A percentile compares a stretch with the other conserved stretches of the same genome.
Evolutionary conservation across 2,329 filamentous ascomycete species (phyloP).

Genomic region (Trichoderma koningii): DNA sequence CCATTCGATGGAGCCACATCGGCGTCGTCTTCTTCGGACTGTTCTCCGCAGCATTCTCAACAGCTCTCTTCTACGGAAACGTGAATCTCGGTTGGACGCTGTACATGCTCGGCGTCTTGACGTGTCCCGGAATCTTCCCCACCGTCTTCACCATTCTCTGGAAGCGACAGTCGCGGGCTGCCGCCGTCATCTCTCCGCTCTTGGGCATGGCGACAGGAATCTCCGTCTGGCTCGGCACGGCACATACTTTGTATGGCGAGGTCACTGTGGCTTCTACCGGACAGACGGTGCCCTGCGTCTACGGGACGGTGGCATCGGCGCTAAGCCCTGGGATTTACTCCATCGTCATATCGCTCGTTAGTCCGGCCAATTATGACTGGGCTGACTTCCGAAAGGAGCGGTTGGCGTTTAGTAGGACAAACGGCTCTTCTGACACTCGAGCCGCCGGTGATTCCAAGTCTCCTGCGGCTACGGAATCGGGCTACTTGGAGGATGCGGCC

Average conservation of each 20-base stretch:
- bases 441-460: slow-evolving; percentile 27
- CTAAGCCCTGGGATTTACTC: slow-evolving; percentile 48
- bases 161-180: slow-evolving; percentile 51
- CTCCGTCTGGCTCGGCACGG: slow-evolving; percentile 54
- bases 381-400: slow-evolving; percentile 45
- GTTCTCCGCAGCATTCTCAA: slow-evolving; percentile 54
- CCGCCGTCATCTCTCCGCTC: slow-evolving; percentile 53
- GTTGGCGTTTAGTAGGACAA: slow-evolving; percentile 40
- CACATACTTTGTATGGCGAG: slow-evolving; percentile 49
- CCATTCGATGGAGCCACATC: slow-evolving; percentile 55
- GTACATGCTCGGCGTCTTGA: slow-evolving; percentile 57
- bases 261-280: slow-evolving; percentile 53
- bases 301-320: slow-evolving; percentile 53
- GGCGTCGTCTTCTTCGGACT: slow-evolving; percentile 55
- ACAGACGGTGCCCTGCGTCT: slow-evolving; percentile 52
- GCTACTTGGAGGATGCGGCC: slow-evolving; percentile 38
- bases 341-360: slow-evolving; percentile 48
- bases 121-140: slow-evolving; percentile 56
- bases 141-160: slow-evolving; percentile 57
- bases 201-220: slow-evolving; percentile 54
- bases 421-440: background rate
- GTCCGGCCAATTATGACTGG: slow-evolving; percentile 47
- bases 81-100: slow-evolving; percentile 57
- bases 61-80: slow-evolving; percentile 55
- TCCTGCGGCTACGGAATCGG: slow-evolving; percentile 33